phyloP scores from a whole-genome alignment of 73 alveolate genomes.

The Halteria grandinella region DNA sequence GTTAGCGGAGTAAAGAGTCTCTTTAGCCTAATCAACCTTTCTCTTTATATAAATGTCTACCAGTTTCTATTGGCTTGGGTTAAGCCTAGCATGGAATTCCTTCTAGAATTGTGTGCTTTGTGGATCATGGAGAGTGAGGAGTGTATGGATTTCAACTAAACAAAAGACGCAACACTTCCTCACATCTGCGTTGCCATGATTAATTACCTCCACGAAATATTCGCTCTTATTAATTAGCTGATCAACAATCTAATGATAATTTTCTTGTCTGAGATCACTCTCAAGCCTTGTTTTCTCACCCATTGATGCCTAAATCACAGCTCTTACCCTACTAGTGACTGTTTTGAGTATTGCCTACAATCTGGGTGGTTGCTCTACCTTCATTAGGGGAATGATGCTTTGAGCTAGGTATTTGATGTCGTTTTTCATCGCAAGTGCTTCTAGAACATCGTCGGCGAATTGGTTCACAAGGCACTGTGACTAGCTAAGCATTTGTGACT shows the following conservation, averaged over 20 bases:
- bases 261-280: conserved; percentile 13
- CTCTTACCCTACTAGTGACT: conserved; percentile 8
- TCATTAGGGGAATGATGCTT: not conserved
- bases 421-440: not conserved
- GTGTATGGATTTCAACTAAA: conserved; percentile 33
- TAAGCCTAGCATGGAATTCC: conserved; percentile 13
- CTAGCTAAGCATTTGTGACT: not conserved
- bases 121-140: not conserved
- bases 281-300: no score
- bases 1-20: no score
- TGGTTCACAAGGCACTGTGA: not conserved
- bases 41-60: conserved; percentile 44
- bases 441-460: conserved; percentile 5
- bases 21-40: no score
- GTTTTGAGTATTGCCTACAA: conserved; percentile 19
- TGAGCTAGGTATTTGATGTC: not conserved
- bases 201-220: conserved; percentile 3
- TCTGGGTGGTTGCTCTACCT: conserved; percentile 11
- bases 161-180: conserved; percentile 43
- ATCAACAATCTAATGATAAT: conserved; percentile 17
- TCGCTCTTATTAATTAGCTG: not conserved
- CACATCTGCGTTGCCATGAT: conserved; percentile 43
- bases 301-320: conserved; percentile 12
- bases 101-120: no score
- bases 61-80: conserved; percentile 39